Base-by-base conservation (phyloP, 306 rosid genomes). In the Cucurbita argyrosperma region DNA sequence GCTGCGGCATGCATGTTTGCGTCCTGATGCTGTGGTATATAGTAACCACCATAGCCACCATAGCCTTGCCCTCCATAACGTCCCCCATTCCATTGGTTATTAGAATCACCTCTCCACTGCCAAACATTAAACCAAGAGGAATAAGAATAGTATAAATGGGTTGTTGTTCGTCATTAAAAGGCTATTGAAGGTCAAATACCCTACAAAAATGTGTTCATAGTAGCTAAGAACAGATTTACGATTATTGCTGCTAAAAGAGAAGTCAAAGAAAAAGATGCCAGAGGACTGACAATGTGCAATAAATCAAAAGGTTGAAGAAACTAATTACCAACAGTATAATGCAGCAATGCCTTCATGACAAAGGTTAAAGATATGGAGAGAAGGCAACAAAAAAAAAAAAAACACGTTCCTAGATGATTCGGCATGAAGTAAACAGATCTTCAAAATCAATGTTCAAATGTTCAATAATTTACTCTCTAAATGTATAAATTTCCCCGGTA, bases 41-140 rank as follows among this genome's bases (percentile, higher is more conserved):
- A 84, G 57, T 66, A 66, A 11, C 72, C 72, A 23, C 93, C 93
- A 39, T 92, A 80, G 43, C 85, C 85, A 75, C 96, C 96, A 74
- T 85, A 79, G 1, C 86, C 19, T 45, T 21, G 73, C 3, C 55
- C 74, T 13, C 74, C 74, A 49, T 69, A 69, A 49, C 84, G 90
- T 13, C 80, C 77, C 73, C 96, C 98, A 75, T 83, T 82, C 89
- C 89, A 85, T 76, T 83, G 89, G 83, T 85, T 79, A 64, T 72
- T 67, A 50, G 90, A 82, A 81, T 90, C 96, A 23, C 72, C 51
- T 76, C 96, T 88, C 98, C 98, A 90, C 98, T 92, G 96, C 77
- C 8, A 71, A 54, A 54, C 11, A 67, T 67, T 5, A 23, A 67
- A 21, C 46, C 23, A 23, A 68, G 16, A 19, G 15, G 18, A 35